phyloP scores from a whole-genome alignment of 371 early-diverging fungal species.

The Mortierella sp. region DNA sequence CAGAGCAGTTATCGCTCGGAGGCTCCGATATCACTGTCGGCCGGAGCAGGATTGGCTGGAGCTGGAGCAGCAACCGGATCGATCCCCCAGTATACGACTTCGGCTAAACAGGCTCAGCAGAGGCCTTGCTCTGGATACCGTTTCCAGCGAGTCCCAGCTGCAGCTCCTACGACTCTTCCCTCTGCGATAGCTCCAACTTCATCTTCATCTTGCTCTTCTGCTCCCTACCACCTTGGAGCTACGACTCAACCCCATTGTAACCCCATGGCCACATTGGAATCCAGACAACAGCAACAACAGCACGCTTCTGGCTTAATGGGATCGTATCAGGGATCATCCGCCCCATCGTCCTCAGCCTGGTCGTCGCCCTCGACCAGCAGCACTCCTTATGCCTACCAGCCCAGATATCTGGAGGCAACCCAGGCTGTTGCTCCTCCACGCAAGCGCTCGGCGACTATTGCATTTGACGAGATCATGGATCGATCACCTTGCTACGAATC shows the following conservation, averaged over 20 bases:
- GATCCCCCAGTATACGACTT: slow-evolving; percentile 38
- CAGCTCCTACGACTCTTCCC: not conserved
- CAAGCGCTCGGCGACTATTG: slow-evolving; percentile 43
- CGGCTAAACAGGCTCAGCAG: slow-evolving; percentile 33
- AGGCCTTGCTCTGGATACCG: slow-evolving; percentile 10
- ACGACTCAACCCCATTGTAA: slow-evolving; percentile 9
- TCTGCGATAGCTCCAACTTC: not conserved
- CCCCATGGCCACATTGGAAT: not conserved
- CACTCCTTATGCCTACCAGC: slow-evolving; percentile 8
- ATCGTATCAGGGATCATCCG: slow-evolving; percentile 3
- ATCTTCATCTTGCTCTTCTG: not conserved
- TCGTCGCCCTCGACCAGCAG: slow-evolving; percentile 6
- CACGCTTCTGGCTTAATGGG: not conserved
- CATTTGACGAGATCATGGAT: slow-evolving; percentile 49
- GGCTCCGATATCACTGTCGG: slow-evolving; percentile 17
- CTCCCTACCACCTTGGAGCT: not conserved
- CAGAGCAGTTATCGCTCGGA: slow-evolving; percentile 7
- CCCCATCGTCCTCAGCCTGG: not conserved
- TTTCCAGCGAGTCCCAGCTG: slow-evolving; percentile 15
- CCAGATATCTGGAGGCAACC: not conserved
- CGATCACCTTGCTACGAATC: slow-evolving; percentile 23
- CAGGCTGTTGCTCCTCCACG: slow-evolving; percentile 30
- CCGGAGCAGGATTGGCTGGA: not conserved
- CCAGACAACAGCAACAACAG: slow-evolving; percentile 5
- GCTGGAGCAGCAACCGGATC: slow-evolving; percentile 29